Evolutionary conservation across 139 green algal genomes (phyloP), one percentile per base, ranked within the genome.

Genomic region (Chlorella sp.): DNA sequence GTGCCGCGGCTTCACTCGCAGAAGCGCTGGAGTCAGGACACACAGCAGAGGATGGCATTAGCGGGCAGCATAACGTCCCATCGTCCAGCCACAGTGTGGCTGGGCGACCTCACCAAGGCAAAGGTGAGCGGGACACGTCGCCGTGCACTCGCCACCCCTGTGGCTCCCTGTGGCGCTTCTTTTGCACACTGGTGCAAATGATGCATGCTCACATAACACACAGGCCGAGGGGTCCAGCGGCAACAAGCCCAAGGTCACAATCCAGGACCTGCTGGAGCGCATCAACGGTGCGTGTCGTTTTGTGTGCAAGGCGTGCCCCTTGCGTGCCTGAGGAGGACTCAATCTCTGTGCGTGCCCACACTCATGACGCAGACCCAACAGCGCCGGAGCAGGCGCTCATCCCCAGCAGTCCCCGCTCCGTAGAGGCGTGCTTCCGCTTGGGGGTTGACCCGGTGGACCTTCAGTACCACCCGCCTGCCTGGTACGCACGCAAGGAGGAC

Each of bases 371-470:
- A 84, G 86, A 93, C 69, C 76, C 80, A 4, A 85, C 69, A 29
- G 65, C 74, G 5, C 67, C 65, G 2, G 77, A 82, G 34, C 70
- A 35, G 20, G 35, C 76, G 3, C 78, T 90, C 33, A 83, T 92
- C 31, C 89, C 89, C 49, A 91, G 82, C 42, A 92, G 83, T 71
- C 90, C 91, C 0, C 84, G 89, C 27, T 93, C 86, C 20, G 82
- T 95, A 10, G 85, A 97, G 71, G 89, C 92, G 0, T 97, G 89
- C 81, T 87, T 94, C 61, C 70, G 85, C 0, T 67, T 95, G 23
- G 92, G 92, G 30, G 87, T 96, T 61, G 92, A 97, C 80, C 92
- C 91, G 3, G 33, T 83, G 24, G 83, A 91, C 42, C 86, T 96
- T 34, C 72, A 82, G 35, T 88, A 86, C 75, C 80, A 86, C 32